Conservation (phyloP, 768 basidiomycete species). For the Agaricus subrufescens region DNA sequence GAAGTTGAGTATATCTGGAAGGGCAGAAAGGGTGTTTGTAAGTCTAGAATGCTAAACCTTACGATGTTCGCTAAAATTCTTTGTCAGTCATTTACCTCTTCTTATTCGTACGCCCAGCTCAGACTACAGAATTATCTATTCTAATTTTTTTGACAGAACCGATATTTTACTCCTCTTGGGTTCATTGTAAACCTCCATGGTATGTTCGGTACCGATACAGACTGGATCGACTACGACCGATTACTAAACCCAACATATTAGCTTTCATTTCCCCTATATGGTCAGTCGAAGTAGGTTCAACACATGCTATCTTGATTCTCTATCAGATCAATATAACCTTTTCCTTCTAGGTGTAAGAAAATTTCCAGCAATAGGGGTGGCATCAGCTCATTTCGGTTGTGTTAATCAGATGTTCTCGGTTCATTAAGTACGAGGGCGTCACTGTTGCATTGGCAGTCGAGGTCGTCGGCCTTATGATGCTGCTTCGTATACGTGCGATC, state of each 20-base stretch:
- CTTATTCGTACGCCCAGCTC: slow-evolving; percentile 22
- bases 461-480: slow-evolving; percentile 46
- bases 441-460: slow-evolving; percentile 26
- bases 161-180: slow-evolving; percentile 59
- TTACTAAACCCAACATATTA: slow-evolving; percentile 10
- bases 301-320: not conserved
- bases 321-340: not conserved
- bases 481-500: slow-evolving; percentile 41
- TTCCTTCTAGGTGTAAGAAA: slow-evolving; percentile 5
- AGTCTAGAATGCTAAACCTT: slow-evolving; percentile 16
- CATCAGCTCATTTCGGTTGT: not conserved
- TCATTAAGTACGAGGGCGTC: slow-evolving; percentile 47
- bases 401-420: slow-evolving; percentile 33
- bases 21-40: slow-evolving; percentile 40
- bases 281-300: slow-evolving; percentile 28
- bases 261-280: slow-evolving; percentile 40
- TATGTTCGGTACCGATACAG: slow-evolving; percentile 10
- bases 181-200: slow-evolving; percentile 56
- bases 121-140: not conserved
- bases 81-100: slow-evolving; percentile 37
- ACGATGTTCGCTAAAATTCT: not conserved
- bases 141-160: slow-evolving; percentile 38
- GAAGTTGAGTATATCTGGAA: slow-evolving; percentile 56
- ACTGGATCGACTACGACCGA: not conserved
- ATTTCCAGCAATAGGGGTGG: not conserved